phyloP scores from a whole-genome alignment of 257 asterid species.

The Solanum medicagineum region DNA sequence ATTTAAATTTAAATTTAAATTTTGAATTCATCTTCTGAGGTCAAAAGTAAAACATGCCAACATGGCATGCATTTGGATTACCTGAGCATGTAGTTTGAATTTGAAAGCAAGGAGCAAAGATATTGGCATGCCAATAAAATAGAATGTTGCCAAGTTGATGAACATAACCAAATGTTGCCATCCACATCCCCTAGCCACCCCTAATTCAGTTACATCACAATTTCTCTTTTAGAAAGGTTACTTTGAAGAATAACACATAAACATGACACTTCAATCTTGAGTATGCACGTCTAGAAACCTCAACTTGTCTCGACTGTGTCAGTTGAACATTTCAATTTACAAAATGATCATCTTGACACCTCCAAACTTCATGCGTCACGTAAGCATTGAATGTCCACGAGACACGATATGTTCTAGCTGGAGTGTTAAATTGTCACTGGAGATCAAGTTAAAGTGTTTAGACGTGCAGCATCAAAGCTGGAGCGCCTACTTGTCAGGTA shows the following conservation, averaged over 20 bases:
- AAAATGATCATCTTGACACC: neutral
- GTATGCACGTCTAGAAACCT: neutral
- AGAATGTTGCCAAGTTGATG: constrained; percentile 49
- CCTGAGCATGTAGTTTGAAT: constrained; percentile 41
- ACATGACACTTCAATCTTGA: neutral
- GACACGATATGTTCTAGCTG: neutral
- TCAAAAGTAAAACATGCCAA: too few species aligned
- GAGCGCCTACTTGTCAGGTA: neutral
- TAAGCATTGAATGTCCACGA: neutral
- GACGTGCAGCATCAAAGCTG: neutral
- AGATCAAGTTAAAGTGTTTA: neutral
- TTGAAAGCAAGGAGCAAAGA: constrained; percentile 49
- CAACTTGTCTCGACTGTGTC: neutral
- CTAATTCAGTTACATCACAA: constrained; percentile 15
- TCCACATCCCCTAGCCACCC: constrained; percentile 77
- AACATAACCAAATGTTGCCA: constrained; percentile 56
- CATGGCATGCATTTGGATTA: neutral
- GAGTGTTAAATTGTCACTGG: neutral
- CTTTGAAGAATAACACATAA: neutral
- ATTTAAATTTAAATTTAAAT: neutral
- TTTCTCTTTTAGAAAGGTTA: neutral
- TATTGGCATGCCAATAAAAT: constrained; percentile 54
- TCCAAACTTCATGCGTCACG: neutral
- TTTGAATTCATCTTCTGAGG: rapidly evolving
- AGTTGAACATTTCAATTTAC: neutral